Evolutionary conservation across 768 basidiomycete species (phyloP).

Genomic region (Suillus clintonianus): DNA sequence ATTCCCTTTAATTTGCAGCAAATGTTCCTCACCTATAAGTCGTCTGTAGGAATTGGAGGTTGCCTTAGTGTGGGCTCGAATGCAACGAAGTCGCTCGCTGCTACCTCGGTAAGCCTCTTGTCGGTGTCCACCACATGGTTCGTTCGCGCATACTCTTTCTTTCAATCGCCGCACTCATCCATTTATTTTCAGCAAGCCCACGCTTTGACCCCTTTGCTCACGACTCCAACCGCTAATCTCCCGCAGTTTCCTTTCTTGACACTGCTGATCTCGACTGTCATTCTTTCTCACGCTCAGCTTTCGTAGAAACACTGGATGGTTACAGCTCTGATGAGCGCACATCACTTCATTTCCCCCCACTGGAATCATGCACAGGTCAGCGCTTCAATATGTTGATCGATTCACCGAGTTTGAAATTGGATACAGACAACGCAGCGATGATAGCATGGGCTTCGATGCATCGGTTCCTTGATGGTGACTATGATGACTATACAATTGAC

Average conservation of each 20-base stretch:
- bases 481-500: slow-evolving; percentile 62
- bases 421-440: slow-evolving; percentile 93
- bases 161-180: too few relatives aligned
- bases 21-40: background rate
- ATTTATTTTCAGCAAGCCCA: slow-evolving; percentile 76
- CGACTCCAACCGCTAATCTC: slow-evolving; percentile 42
- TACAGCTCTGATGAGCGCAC: slow-evolving; percentile 37
- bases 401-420: background rate
- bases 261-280: slow-evolving; percentile 58
- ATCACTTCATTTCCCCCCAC: slow-evolving; percentile 71
- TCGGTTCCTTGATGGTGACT: slow-evolving; percentile 65
- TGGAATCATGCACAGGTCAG: slow-evolving; percentile 73
- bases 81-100: slow-evolving; percentile 84
- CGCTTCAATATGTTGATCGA: background rate
- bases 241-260: slow-evolving; percentile 85
- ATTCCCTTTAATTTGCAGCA: slow-evolving; percentile 6
- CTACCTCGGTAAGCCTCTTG: slow-evolving; percentile 75
- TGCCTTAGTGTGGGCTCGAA: slow-evolving; percentile 80
- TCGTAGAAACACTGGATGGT: slow-evolving; percentile 28
- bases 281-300: background rate
- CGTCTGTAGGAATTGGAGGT: slow-evolving; percentile 64
- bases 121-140: slow-evolving; percentile 97
- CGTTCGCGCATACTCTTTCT: slow-evolving; percentile 9
- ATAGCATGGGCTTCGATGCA: slow-evolving; percentile 91
- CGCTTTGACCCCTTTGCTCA: slow-evolving; percentile 78